phyloP scores from a whole-genome alignment of 2,329 filamentous ascomycete genomes.

The Penicillium sp. region DNA sequence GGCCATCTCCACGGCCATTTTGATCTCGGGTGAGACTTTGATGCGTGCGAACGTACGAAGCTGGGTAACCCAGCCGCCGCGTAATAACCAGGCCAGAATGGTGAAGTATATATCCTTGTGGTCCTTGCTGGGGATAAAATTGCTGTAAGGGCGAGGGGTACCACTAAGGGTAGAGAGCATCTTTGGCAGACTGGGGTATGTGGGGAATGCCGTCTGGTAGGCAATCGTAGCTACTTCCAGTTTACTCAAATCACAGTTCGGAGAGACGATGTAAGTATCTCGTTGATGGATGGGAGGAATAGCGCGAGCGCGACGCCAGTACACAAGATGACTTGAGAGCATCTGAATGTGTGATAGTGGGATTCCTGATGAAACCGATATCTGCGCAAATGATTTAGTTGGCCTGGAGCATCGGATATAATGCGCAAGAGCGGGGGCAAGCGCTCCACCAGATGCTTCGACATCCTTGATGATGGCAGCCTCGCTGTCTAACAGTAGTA shows the following conservation, averaged over 20 bases:
- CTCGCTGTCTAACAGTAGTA: constrained; percentile 82
- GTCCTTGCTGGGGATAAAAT: constrained; percentile 80
- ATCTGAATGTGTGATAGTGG: constrained; percentile 78
- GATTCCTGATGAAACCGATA: constrained; percentile 62
- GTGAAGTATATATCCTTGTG: constrained; percentile 85
- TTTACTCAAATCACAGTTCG: constrained; percentile 76
- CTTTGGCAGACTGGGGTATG: constrained; percentile 77
- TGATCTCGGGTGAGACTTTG: constrained; percentile 76
- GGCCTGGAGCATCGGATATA: constrained; percentile 61
- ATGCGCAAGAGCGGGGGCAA: constrained; percentile 74
- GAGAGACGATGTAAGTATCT: constrained; percentile 87
- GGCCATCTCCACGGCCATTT: constrained; percentile 73
- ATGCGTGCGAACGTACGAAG: constrained; percentile 89
- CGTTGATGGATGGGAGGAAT: constrained; percentile 87
- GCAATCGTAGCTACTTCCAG: constrained; percentile 67
- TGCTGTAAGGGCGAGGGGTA: constrained; percentile 77
- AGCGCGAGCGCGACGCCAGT: constrained; percentile 89
- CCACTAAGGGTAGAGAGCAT: constrained; percentile 83
- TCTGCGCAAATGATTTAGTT: constrained; percentile 69
- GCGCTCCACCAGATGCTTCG: constrained; percentile 68
- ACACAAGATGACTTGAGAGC: constrained; percentile 89
- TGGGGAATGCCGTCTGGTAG: constrained; percentile 78
- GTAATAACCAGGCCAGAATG: constrained; percentile 89
- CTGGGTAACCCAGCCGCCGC: constrained; percentile 90
- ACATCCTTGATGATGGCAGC: constrained; percentile 71